A percentile compares a stretch with the other conserved stretches of the same genome.
phyloP scores from a whole-genome alignment of 805 yeast species.

The Yarrowia sp. region DNA sequence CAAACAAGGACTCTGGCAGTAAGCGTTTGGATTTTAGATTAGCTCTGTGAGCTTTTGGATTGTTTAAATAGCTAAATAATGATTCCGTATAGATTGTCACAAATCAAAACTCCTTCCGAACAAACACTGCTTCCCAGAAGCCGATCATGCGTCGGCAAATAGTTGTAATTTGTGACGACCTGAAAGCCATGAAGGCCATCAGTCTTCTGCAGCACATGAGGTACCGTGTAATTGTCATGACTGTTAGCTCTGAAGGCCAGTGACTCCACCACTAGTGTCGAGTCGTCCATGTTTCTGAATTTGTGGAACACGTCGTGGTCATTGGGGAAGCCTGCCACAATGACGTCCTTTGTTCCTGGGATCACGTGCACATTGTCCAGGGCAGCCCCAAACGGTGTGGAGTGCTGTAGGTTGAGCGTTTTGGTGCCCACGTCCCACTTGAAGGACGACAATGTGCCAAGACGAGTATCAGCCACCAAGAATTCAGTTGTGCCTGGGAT shows the following conservation, averaged over 20 bases:
- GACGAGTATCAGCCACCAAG: background rate
- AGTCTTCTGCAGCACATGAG: background rate
- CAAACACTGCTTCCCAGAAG: constrained; percentile 10
- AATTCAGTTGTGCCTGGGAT: background rate
- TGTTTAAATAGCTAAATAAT: background rate
- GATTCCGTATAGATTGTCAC: background rate
- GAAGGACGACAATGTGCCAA: background rate
- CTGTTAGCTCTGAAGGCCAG: constrained; percentile 3
- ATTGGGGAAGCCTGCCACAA: constrained; percentile 4
- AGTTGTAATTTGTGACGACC: background rate
- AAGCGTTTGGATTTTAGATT: constrained; percentile 54
- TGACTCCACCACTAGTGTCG: background rate
- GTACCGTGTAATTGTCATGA: background rate
- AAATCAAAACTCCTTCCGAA: background rate
- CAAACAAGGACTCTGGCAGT: constrained; percentile 53
- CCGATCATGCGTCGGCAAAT: background rate
- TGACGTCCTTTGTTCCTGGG: constrained; percentile 1
- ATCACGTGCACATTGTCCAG: background rate
- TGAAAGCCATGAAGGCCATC: background rate
- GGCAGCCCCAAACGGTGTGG: background rate
- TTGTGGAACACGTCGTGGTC: background rate
- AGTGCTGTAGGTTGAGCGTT: background rate
- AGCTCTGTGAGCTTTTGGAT: constrained; percentile 26
- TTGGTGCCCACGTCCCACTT: background rate
- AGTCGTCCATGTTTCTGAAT: background rate